Evolutionary conservation across 148 eudicot genomes (phyloP).

Genomic region (Bassia scoparia): DNA sequence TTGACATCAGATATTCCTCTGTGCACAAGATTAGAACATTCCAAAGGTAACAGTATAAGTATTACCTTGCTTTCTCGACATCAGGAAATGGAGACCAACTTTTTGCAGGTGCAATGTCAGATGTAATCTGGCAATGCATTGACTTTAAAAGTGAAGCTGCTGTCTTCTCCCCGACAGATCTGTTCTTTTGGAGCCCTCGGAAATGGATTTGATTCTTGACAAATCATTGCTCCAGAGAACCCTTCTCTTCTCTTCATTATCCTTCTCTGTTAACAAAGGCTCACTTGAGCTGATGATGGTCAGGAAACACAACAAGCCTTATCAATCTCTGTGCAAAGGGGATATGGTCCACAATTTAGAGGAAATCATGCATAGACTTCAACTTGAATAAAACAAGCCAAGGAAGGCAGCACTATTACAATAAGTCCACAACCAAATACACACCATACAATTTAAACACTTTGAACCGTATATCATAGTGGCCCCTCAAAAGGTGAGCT

Average conservation of each 20-base stretch:
- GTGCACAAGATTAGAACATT: not conserved
- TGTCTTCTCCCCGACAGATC: constrained; percentile 43
- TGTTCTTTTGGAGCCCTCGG: constrained; percentile 29
- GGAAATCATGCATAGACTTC: not conserved
- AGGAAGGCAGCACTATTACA: too few species aligned
- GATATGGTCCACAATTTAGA: constrained; percentile 7
- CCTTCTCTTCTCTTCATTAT: constrained; percentile 29
- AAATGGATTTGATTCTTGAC: constrained; percentile 21
- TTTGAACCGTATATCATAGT: too few species aligned
- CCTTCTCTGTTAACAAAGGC: constrained; percentile 36
- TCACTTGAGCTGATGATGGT: constrained; percentile 39
- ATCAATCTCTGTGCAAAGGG: constrained; percentile 31
- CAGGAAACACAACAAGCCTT: constrained; percentile 38
- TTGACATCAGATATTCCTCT: too few species aligned
- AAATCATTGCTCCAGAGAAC: constrained; percentile 20
- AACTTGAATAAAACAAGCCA: not conserved
- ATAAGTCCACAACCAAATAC: too few species aligned
- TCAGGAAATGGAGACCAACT: constrained; percentile 42
- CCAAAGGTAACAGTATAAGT: not conserved
- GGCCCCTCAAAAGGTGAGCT: too few species aligned
- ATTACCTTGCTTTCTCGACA: constrained; percentile 38
- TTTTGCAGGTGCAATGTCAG: constrained; percentile 34
- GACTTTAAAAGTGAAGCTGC: constrained; percentile 62
- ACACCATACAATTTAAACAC: too few species aligned
- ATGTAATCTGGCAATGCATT: constrained; percentile 42